Conservation (phyloP, 768 basidiomycete species). For the Tulasnella sp. region DNA sequence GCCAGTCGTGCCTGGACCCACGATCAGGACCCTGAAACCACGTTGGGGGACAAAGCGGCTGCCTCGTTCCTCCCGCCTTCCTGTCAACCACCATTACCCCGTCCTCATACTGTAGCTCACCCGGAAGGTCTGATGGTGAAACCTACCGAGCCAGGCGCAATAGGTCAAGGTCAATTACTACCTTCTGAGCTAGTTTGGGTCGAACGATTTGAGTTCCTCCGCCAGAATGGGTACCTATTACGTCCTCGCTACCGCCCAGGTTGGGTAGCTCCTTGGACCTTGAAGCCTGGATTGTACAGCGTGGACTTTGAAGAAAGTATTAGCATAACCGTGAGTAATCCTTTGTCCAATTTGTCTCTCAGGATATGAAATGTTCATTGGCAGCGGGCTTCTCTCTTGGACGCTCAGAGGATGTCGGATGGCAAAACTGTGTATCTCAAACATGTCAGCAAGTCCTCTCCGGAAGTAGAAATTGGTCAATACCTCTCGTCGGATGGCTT, state of each 20-base stretch:
- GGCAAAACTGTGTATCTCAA: not conserved
- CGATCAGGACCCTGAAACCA: too few species aligned
- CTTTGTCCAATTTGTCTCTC: not conserved
- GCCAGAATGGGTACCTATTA: not conserved
- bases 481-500: not conserved
- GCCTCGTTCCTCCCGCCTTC: not conserved
- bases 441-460: not conserved
- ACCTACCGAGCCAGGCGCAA: not conserved
- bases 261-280: not conserved
- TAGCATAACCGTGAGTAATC: not conserved
- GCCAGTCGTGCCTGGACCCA: too few species aligned
- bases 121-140: too few species aligned
- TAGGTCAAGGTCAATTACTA: not conserved
- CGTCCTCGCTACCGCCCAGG: not conserved
- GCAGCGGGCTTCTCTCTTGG: not conserved
- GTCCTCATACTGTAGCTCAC: too few species aligned
- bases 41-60: not conserved
- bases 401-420: not conserved
- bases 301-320: not conserved
- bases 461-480: slow-evolving; percentile 2
- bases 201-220: not conserved
- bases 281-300: not conserved
- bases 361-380: not conserved
- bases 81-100: not conserved
- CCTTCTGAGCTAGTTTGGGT: not conserved